Percentiles rank a stretch among this genome's conserved stretches.
Conservation (phyloP, 2,329 filamentous ascomycete species). For the Dactylonectria estremocensis region DNA sequence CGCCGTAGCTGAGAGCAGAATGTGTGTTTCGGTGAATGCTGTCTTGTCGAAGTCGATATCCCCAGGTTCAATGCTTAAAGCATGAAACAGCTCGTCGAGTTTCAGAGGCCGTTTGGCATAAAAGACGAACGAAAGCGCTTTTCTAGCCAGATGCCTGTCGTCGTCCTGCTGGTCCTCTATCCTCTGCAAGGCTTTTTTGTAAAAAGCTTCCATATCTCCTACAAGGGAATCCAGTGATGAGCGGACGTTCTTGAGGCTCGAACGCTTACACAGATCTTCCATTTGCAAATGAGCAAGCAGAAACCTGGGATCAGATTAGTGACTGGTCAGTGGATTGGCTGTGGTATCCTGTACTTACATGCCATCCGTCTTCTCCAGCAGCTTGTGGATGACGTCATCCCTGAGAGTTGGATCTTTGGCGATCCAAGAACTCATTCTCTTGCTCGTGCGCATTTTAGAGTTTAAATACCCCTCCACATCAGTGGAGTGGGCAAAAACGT, state of each 20-base stretch:
- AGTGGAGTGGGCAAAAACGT: constrained; percentile 14
- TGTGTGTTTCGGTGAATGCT: constrained; percentile 18
- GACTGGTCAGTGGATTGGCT: not conserved
- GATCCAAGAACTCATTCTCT: constrained; percentile 19
- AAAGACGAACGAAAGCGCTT: constrained; percentile 24
- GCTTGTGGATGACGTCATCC: constrained; percentile 10
- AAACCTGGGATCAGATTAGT: constrained; percentile 17
- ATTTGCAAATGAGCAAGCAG: constrained; percentile 30
- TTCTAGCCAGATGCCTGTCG: constrained; percentile 18
- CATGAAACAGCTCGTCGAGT: constrained; percentile 32
- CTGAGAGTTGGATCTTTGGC: constrained; percentile 14
- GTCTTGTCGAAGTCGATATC: constrained; percentile 20
- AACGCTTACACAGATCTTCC: constrained; percentile 23
- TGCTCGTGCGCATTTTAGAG: constrained; percentile 11
- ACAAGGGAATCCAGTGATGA: constrained; percentile 19
- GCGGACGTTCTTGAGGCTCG: constrained; percentile 21
- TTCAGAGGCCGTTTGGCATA: constrained; percentile 29
- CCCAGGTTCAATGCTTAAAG: constrained; percentile 27
- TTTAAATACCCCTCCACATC: constrained; percentile 23
- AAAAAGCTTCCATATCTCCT: constrained; percentile 30
- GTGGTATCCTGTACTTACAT: constrained; percentile 16
- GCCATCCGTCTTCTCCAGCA: constrained; percentile 23
- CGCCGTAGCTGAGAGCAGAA: constrained; percentile 26
- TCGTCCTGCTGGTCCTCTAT: constrained; percentile 24
- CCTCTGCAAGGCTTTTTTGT: constrained; percentile 24